phyloP scores from a whole-genome alignment of 495 filamentous ascomycete genomes.

The Wilcoxina mikolae region DNA sequence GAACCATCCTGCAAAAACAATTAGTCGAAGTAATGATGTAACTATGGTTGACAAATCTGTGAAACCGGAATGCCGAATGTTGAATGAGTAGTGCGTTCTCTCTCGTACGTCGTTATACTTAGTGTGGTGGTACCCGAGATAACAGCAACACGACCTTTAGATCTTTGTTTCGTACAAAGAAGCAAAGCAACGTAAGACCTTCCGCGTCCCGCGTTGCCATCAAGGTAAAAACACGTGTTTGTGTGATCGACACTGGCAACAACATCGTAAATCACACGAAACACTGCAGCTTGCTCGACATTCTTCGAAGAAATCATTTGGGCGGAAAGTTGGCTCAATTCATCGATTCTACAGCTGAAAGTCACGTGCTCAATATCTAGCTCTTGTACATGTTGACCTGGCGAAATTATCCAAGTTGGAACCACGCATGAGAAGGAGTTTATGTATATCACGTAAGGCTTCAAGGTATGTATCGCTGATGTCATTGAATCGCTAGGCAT shows the following conservation, averaged over 20 bases:
- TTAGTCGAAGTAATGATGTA: neutral
- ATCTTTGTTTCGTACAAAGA: neutral
- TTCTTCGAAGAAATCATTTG: neutral
- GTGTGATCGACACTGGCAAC: neutral
- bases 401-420: neutral
- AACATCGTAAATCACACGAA: neutral
- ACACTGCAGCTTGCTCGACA: neutral
- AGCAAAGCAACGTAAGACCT: slow-evolving; percentile 8
- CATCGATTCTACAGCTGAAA: neutral
- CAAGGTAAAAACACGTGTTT: slow-evolving; percentile 8
- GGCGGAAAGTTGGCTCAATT: neutral
- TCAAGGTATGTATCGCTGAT: neutral
- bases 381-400: neutral
- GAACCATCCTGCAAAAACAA: neutral
- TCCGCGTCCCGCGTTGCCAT: slow-evolving; percentile 6
- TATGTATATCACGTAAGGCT: neutral
- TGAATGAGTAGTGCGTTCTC: slow-evolving; percentile 8
- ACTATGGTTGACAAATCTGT: neutral
- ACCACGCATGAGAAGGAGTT: neutral
- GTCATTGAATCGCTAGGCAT: neutral
- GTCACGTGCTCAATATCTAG: slow-evolving; percentile 1
- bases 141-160: slow-evolving; percentile 7
- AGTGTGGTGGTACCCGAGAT: slow-evolving; percentile 13
- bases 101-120: slow-evolving; percentile 10
- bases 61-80: slow-evolving; percentile 14